Base-by-base conservation (phyloP, 2,329 filamentous ascomycete genomes). In the Penicillium expansum region DNA sequence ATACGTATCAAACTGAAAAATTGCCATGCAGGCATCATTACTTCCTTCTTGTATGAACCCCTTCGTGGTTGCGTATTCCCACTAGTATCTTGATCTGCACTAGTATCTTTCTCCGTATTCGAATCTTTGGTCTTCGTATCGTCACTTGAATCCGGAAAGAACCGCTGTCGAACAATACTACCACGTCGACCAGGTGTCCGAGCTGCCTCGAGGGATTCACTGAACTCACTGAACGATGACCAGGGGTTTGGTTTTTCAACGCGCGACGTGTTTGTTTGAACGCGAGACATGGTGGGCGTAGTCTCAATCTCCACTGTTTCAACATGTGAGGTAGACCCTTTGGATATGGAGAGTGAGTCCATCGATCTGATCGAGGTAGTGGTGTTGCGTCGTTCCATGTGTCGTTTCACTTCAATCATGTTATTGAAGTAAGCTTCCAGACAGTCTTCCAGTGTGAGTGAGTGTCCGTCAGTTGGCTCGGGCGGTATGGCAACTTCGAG, bases 351-450 rank as follows among this genome's bases (percentile, higher is more conserved):
- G 10, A 61, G 30, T 10, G 62, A 74, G 59, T 76, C 74, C 41
- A 66, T 51, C 6, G 74, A 76, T 49, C 64, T 67, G 8, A 66
- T 65, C 5, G 82, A 83, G 30, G 77, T 77, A 16, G 83, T 65
- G 1, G 86, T 88, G 56, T 83, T 83, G 27, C 82, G 80, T 18
- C 86, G 79, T 64, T 86, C 82, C 38, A 89, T 70, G 67, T 93
- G 89, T 51, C 93, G 83, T 63, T 89, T 87, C 3, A 99, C 92
- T 67, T 97, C 92, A 52, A 99, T 91, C 55, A 86, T 84, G 56
- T 92, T 92, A 74, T 97, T 97, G 81, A 97, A 97, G 69, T 97
- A 97, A 52, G 89, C 87, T 71, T 97, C 92, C 18, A 99, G 77
- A 66, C 93, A 97, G 63, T 95, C 90, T 74, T 97, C 94, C 20